Base-by-base conservation (phyloP, 441 rosid species). In the Syzygium syzygioides region DNA sequence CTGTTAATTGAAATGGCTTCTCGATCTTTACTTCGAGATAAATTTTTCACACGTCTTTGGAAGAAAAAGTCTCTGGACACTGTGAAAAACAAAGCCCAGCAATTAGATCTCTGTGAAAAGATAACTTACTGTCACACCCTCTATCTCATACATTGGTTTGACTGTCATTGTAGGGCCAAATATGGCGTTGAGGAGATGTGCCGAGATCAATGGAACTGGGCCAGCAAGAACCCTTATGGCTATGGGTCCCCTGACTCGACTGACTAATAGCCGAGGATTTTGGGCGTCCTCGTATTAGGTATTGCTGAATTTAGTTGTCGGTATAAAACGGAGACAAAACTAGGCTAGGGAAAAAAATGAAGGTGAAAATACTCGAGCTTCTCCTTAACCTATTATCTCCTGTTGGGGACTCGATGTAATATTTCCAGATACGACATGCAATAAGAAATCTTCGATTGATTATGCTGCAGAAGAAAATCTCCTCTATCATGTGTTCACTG, bases 161-260 rank as follows among this genome's bases (percentile, higher is more conserved):
- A 41, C 50, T 87, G 50, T 64, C 41, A 20, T 56, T 91, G 91
- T 95, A 96, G 99, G 94, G 96, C 98, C 60, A 96, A 94, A 88
- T 93, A 89, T 56, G 99, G 98, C 20, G 90, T 98, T 13, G 96
- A 94, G 60, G 98, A 98, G 88, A 96, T 98, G 98, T 98, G 99
- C 90, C 92, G 95, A 87, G 99, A 96, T 91, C 97, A 94, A 84
- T 96, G 99, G 99, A 95, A 96, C 90, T 98, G 99, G 98, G 98
- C 99, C 14, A 94, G 96, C 95, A 95, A 95, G 92, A 96, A 98
- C 91, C 98, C 99, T n/a, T 94, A 95, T 66, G 99, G 99, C 87
- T 96, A 96, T 86, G 95, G 86, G 59, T 90, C 98, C 57, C 86
- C 95, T 14, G 92, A 91, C 53, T 66, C 87, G 7, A 91, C 90